phyloP scores from a whole-genome alignment of 2,329 filamentous ascomycete species.

The Stagonosporopsis rhizophila region DNA sequence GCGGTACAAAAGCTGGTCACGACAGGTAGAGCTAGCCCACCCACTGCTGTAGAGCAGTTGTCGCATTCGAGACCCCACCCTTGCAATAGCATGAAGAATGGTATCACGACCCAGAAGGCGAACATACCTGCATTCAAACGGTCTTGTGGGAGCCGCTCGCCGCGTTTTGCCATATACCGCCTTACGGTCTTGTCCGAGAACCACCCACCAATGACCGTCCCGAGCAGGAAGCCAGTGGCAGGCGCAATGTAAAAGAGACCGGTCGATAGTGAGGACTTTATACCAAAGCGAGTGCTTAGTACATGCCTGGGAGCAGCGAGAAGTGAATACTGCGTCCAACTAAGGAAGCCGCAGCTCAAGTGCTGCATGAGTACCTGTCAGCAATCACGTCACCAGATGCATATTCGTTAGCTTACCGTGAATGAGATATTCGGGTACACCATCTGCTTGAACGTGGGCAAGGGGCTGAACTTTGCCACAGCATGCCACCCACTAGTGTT shows the following conservation, averaged over 20 bases:
- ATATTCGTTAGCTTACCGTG: constrained; percentile 18
- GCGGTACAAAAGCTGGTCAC: constrained; percentile 45
- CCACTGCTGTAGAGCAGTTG: constrained; percentile 27
- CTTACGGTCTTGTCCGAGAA: constrained; percentile 29
- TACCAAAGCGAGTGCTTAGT: constrained; percentile 21
- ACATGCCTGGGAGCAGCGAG: constrained; percentile 28
- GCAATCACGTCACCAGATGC: background rate
- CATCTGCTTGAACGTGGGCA: constrained; percentile 28
- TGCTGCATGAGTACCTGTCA: constrained; percentile 10
- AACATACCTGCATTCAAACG: constrained; percentile 29
- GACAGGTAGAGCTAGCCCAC: constrained; percentile 46
- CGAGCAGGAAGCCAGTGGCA: constrained; percentile 27
- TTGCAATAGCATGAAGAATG: constrained; percentile 43
- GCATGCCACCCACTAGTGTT: constrained; percentile 15
- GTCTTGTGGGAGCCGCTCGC: constrained; percentile 31
- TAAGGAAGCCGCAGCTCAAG: constrained; percentile 30
- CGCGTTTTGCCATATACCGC: constrained; percentile 20
- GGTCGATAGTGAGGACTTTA: constrained; percentile 24
- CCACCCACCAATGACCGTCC: constrained; percentile 29
- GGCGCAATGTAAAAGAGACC: constrained; percentile 33
- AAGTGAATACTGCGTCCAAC: constrained; percentile 28
- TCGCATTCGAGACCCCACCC: constrained; percentile 48
- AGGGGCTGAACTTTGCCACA: constrained; percentile 29
- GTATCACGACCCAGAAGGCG: constrained; percentile 43
- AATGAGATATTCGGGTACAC: constrained; percentile 34